phyloP scores from a whole-genome alignment of 352 stramenopile genomes.

The Phytophthora sp. region DNA sequence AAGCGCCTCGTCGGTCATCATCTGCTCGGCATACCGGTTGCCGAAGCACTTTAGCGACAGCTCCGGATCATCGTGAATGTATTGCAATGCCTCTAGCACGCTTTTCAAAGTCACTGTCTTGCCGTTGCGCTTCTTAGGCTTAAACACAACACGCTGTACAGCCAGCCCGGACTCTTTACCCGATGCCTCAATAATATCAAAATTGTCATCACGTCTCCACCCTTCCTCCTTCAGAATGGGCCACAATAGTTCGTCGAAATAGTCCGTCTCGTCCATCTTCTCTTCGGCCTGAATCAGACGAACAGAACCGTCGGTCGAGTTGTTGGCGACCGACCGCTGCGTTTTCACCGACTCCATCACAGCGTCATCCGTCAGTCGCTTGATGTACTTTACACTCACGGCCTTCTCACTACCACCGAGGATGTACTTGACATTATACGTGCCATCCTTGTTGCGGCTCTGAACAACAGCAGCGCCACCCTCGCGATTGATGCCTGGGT shows the following conservation, averaged over 20 bases:
- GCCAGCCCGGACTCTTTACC: conserved; percentile 43
- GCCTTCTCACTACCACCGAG: conserved; percentile 78
- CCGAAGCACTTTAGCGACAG: conserved; percentile 78
- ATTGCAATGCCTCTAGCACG: conserved; percentile 60
- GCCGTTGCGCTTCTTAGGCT: conserved; percentile 26
- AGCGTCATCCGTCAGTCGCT: conserved; percentile 67
- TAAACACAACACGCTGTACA: conserved; percentile 49
- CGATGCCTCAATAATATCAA: conserved; percentile 59
- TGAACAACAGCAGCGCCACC: conserved; percentile 66
- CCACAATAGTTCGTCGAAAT: conserved; percentile 85
- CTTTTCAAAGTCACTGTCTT: conserved; percentile 44
- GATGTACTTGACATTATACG: conserved; percentile 88
- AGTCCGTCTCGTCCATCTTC: conserved; percentile 63
- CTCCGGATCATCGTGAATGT: conserved; percentile 53
- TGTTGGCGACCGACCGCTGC: conserved; percentile 30
- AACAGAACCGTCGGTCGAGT: conserved; percentile 25
- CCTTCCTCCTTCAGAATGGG: conserved; percentile 76
- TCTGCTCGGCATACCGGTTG: conserved; percentile 54
- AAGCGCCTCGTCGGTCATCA: conserved; percentile 47
- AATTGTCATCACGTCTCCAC: conserved; percentile 62
- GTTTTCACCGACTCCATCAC: conserved; percentile 82
- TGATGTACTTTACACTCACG: conserved; percentile 65
- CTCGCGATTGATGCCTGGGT: conserved; percentile 81
- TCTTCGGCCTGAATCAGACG: conserved; percentile 40
- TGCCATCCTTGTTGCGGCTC: conserved; percentile 62